phyloP scores from a whole-genome alignment of 768 basidiomycete species.

The Russula vinacea region DNA sequence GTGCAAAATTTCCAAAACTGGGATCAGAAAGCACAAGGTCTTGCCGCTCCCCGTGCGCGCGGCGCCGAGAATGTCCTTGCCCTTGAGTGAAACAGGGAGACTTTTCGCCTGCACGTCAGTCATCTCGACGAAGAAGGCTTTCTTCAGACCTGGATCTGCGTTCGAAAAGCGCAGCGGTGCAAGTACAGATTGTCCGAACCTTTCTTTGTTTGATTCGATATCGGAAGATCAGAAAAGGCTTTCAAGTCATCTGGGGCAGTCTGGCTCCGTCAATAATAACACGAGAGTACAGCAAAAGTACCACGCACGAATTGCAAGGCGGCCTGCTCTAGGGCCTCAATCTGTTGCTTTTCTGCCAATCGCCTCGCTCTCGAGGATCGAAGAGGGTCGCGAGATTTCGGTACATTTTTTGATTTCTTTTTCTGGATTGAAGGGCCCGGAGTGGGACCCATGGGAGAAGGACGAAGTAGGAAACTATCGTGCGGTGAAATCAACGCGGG shows the following conservation, averaged over 20 bases:
- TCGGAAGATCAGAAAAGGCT: slow-evolving; percentile 27
- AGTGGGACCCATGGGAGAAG: slow-evolving; percentile 20
- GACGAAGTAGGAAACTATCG: not conserved
- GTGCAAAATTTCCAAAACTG: slow-evolving; percentile 61
- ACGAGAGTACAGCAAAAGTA: not conserved
- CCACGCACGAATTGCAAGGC: slow-evolving; percentile 25
- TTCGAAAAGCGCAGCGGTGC: not conserved
- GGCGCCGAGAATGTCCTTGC: slow-evolving; percentile 64
- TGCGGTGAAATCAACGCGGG: too few relatives aligned
- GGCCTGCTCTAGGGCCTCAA: slow-evolving; percentile 25
- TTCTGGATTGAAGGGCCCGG: slow-evolving; percentile 15
- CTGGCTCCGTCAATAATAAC: slow-evolving; percentile 19
- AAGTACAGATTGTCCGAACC: slow-evolving; percentile 10
- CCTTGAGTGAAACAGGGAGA: slow-evolving; percentile 57
- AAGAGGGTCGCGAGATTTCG: slow-evolving; percentile 3
- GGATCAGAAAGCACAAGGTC: slow-evolving; percentile 69
- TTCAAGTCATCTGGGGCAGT: slow-evolving; percentile 17
- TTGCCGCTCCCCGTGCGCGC: slow-evolving; percentile 73
- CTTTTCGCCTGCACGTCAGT: slow-evolving; percentile 73
- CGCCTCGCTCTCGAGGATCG: slow-evolving; percentile 23
- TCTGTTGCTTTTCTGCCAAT: slow-evolving; percentile 28
- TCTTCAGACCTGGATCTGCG: slow-evolving; percentile 64
- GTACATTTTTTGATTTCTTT: slow-evolving; percentile 16
- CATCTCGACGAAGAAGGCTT: slow-evolving; percentile 80
- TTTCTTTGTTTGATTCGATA: slow-evolving; percentile 29